Evolutionary conservation across 495 filamentous ascomycete genomes (phyloP).

Genomic region (Tuber microsphaerosporum): DNA sequence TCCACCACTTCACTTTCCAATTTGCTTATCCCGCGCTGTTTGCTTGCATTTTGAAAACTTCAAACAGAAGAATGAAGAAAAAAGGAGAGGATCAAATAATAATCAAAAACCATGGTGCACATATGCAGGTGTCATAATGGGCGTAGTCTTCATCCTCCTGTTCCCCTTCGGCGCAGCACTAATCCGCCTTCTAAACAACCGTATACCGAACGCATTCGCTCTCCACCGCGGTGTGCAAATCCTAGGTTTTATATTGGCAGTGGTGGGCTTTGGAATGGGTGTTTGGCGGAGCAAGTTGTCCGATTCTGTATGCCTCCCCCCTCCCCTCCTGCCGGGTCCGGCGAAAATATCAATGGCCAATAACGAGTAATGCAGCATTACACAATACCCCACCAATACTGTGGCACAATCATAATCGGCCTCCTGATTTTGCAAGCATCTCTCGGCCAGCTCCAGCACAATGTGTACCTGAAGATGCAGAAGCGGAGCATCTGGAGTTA

Average conservation of each 20-base stretch:
- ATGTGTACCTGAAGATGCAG: conserved; percentile 48
- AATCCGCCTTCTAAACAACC: conserved; percentile 51
- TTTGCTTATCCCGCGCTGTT: background rate
- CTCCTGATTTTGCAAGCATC: conserved; percentile 59
- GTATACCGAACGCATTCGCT: conserved; percentile 40
- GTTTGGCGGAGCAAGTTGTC: conserved; percentile 47
- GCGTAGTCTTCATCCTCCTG: conserved; percentile 50
- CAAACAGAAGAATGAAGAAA: background rate
- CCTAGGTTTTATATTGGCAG: conserved; percentile 51
- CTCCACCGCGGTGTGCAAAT: conserved; percentile 57
- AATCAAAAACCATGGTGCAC: background rate
- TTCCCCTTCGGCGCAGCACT: conserved; percentile 54
- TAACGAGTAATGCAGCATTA: conserved; percentile 36
- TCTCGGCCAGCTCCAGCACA: conserved; percentile 60
- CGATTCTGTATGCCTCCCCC: conserved; percentile 34
- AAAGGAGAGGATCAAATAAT: background rate
- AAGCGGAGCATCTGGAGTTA: conserved; percentile 52
- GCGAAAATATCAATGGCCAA: conserved; percentile 21
- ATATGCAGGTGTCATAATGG: conserved; percentile 50
- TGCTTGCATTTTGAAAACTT: background rate
- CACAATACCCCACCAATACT: conserved; percentile 26
- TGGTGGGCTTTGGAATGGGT: conserved; percentile 59
- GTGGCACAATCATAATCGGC: conserved; percentile 56
- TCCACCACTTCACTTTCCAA: background rate
- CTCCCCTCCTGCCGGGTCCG: background rate